Evolutionary conservation across 805 yeast genomes (phyloP), one percentile per base, ranked within the genome.

Genomic region (Spathaspora passalidarum): DNA sequence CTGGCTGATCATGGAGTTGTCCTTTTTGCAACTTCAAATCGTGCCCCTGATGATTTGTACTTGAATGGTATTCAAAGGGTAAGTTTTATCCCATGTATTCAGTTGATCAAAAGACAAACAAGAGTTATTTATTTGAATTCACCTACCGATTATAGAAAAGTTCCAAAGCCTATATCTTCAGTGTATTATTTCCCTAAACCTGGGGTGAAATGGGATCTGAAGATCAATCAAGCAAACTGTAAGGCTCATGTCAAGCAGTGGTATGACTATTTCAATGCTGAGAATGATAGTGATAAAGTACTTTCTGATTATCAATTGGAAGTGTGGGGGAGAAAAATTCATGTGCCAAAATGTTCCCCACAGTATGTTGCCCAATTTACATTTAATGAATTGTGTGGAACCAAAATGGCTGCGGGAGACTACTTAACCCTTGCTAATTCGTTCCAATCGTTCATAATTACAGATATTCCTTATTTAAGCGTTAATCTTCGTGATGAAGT

Each of bases 11-110:
- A 86, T 57, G 98, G 98, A 0, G 83, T 91, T 18, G 82, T 91
- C 1, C 68, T 94, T 8, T 91, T 94, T 71, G 91, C 96, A 21
- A 94, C 99, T 1, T 89, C 97, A 6, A 94, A 94, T 65, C 80
- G 99, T 56, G 91, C 91, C 1, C 99, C 99, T 0, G 94, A 87
- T 63, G 97, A 90, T 52, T 73, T 94, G 46, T 94, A 94, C 70
- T 81, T 87, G 56, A 90, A 94, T 62, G 99, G 99, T 29, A 85
- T 94, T 40, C 99, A 94, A 67, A 75, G 99, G 54, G 87, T 84
- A 50, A 83, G 91, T 14, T 94, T 94, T 57, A 78, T 94, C 44
- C 99, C 99, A 1, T 91, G 97, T 57, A 94, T 94, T 44, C 83
- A 86, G 55, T 69, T 86, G 48, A 77, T 94, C 51, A 86, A 92